Percentiles rank a stretch among this genome's conserved stretches.
Evolutionary conservation across 2,329 filamentous ascomycete species (phyloP).

Genomic region (Xylaria arbuscula): DNA sequence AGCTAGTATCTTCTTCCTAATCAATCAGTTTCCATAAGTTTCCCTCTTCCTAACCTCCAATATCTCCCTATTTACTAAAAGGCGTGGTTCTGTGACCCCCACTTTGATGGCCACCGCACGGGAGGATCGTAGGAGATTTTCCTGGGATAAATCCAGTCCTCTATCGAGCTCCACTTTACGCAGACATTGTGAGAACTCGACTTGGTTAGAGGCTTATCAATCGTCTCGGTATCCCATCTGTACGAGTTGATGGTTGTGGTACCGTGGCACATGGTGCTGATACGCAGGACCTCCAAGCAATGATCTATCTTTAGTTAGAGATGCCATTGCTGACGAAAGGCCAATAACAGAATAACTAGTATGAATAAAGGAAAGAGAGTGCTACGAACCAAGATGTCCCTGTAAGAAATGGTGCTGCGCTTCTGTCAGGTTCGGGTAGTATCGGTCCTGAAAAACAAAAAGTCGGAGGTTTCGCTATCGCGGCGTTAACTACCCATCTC

Average conservation of each 20-base stretch:
- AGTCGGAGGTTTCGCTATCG: conserved; percentile 32
- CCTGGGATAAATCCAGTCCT: conserved; percentile 30
- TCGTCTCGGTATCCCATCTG: conserved; percentile 23
- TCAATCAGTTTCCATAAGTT: not conserved
- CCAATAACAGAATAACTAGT: not conserved
- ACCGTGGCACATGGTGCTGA: conserved; percentile 34
- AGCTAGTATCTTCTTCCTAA: not conserved
- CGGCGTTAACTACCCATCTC: not conserved
- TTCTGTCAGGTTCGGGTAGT: conserved; percentile 34
- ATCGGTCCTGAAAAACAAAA: conserved; percentile 32
- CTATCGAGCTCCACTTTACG: conserved; percentile 34
- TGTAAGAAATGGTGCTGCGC: conserved; percentile 29
- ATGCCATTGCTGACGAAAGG: not conserved
- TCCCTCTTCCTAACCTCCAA: not conserved
- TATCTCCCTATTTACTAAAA: not conserved
- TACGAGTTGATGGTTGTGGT: conserved; percentile 32
- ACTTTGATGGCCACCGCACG: conserved; percentile 16
- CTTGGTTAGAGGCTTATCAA: conserved; percentile 19
- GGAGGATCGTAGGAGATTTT: conserved; percentile 19
- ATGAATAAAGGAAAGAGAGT: not conserved
- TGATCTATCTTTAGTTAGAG: conserved; percentile 28
- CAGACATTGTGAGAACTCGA: conserved; percentile 32
- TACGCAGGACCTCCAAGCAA: conserved; percentile 33
- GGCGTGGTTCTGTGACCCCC: conserved; percentile 14
- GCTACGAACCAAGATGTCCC: conserved; percentile 27